Percentiles rank a stretch among this genome's conserved stretches.
phyloP scores from a whole-genome alignment of 2,329 filamentous ascomycete genomes.

The Fusarium phyllophilum region DNA sequence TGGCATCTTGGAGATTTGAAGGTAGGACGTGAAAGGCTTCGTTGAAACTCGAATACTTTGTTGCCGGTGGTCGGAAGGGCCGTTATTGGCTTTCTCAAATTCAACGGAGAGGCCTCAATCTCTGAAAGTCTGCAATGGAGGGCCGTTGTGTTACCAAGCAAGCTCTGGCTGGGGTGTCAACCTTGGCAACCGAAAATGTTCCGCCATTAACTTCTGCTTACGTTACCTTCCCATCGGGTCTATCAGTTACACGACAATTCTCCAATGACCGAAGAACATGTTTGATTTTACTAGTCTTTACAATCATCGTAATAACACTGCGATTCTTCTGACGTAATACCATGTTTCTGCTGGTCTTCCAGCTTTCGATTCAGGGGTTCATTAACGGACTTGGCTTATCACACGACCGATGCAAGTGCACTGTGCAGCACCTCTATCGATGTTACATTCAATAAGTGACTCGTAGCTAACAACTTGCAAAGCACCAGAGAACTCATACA shows the following conservation, averaged over 20 bases:
- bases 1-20: not conserved
- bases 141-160: not conserved
- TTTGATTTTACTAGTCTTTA: not conserved
- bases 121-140: not conserved
- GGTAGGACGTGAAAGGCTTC: not conserved
- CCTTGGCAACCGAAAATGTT: not conserved
- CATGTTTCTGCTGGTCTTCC: not conserved
- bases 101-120: not conserved
- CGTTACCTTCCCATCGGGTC: not conserved
- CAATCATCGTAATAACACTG: too few species aligned
- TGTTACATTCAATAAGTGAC: not conserved
- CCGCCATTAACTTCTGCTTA: not conserved
- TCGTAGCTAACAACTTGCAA: too few species aligned
- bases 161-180: not conserved
- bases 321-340: not conserved
- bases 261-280: not conserved
- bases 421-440: not conserved
- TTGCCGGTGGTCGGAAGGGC: rapidly evolving
- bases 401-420: not conserved
- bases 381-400: too few species aligned
- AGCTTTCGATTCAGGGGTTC: not conserved
- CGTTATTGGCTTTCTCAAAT: rapidly evolving
- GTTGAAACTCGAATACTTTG: not conserved
- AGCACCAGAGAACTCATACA: too few species aligned
- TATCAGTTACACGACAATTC: not conserved